phyloP scores from a whole-genome alignment of 2,329 filamentous ascomycete genomes.

The Beauveria bassiana region DNA sequence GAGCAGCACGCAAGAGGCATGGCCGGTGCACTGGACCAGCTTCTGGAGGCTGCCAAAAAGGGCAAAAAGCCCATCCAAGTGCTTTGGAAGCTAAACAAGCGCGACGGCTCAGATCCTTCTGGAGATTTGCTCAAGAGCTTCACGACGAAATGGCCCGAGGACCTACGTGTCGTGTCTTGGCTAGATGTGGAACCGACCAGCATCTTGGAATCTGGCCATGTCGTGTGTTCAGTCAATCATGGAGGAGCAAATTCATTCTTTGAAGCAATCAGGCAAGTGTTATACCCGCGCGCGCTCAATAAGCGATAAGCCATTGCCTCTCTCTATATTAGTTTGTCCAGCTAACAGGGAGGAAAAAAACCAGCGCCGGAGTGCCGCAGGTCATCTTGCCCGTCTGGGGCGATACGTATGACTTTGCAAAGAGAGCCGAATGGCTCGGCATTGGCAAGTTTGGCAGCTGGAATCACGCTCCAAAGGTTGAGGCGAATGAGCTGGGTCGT shows the following conservation, averaged over 20 bases:
- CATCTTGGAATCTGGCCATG: slow-evolving; percentile 27
- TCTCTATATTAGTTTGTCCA: neutral
- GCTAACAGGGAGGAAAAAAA: neutral
- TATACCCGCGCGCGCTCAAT: neutral
- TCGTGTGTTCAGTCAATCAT: slow-evolving; percentile 30
- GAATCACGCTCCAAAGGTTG: slow-evolving; percentile 10
- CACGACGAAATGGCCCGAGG: slow-evolving; percentile 18
- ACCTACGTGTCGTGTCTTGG: slow-evolving; percentile 20
- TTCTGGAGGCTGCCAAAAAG: neutral
- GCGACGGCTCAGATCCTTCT: slow-evolving; percentile 13
- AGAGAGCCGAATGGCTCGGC: slow-evolving; percentile 31
- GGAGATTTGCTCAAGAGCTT: slow-evolving; percentile 6
- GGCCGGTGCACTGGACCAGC: slow-evolving; percentile 17
- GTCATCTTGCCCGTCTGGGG: slow-evolving; percentile 36
- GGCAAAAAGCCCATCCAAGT: slow-evolving; percentile 10
- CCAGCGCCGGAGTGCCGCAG: slow-evolving; percentile 34
- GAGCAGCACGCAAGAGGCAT: slow-evolving; percentile 20
- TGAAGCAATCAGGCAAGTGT: slow-evolving; percentile 34
- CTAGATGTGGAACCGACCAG: slow-evolving; percentile 24
- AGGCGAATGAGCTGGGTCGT: neutral
- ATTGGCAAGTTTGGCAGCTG: slow-evolving; percentile 31
- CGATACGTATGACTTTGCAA: slow-evolving; percentile 36
- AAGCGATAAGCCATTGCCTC: too few species aligned
- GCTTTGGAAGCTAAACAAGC: slow-evolving; percentile 25
- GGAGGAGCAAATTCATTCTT: slow-evolving; percentile 34